Percentiles rank a stretch among this genome's conserved stretches.
These are phyloP conservation scores for Fusarium lateritium DNA, from an alignment of 2,329 filamentous ascomycete species.

Conservation along the genomic window DNA sequence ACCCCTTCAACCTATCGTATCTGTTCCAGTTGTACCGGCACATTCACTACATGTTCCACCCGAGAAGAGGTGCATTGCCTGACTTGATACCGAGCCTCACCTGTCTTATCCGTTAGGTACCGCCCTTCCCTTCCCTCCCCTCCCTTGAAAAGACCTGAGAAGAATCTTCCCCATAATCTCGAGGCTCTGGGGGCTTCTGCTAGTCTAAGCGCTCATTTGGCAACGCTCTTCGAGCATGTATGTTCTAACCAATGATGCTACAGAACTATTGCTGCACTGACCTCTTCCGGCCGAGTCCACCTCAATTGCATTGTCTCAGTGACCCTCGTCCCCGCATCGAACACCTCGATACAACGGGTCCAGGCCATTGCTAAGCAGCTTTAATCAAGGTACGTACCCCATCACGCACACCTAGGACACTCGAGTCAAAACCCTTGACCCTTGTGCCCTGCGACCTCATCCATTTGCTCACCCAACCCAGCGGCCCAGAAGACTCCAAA, in stretches of 20 bases:
- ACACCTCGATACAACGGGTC: slow-evolving; percentile 23
- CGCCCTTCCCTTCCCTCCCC: not conserved
- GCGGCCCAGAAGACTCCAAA: slow-evolving; percentile 46
- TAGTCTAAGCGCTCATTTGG: slow-evolving; percentile 6
- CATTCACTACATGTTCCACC: slow-evolving; percentile 16
- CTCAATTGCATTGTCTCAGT: not conserved
- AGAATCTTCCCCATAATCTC: slow-evolving; percentile 21
- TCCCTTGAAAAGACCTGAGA: slow-evolving; percentile 1
- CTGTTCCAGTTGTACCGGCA: slow-evolving; percentile 20
- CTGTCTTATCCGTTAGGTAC: not conserved
- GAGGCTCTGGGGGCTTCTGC: not conserved
- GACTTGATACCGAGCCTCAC: not conserved
- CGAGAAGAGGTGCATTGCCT: not conserved
- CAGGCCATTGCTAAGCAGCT: slow-evolving; percentile 12
- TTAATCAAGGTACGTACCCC: slow-evolving; percentile 37
- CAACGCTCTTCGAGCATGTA: not conserved
- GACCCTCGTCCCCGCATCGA: slow-evolving; percentile 25
- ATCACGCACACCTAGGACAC: slow-evolving; percentile 25
- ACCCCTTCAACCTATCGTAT: slow-evolving; percentile 18
- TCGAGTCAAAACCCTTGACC: slow-evolving; percentile 36
- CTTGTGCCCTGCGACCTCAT: slow-evolving; percentile 15
- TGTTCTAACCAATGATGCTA: slow-evolving; percentile 10
- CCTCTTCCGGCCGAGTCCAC: slow-evolving; percentile 14
- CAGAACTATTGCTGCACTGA: slow-evolving; percentile 21
- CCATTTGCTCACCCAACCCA: slow-evolving; percentile 39